Evolutionary conservation across 1,284 basidiomycete genomes (phyloP).

Genomic region (Chalciporus piperatoides): DNA sequence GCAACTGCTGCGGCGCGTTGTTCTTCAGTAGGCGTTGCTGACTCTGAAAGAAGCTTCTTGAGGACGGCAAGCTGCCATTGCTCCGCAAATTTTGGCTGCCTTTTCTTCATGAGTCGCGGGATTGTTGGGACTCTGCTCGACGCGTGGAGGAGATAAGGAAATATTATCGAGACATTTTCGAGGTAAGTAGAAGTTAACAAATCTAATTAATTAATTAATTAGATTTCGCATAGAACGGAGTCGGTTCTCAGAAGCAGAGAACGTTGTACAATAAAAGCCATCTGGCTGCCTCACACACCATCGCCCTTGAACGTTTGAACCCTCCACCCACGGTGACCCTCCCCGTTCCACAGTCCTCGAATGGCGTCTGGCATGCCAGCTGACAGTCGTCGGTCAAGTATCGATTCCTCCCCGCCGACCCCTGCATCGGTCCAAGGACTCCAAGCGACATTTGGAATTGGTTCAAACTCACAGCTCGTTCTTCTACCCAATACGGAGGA

Average conservation of each 20-base stretch:
- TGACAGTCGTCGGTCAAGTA: slow-evolving; percentile 12
- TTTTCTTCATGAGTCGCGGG: slow-evolving; percentile 6
- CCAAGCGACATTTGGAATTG: slow-evolving; percentile 7
- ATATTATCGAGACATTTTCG: too few relatives aligned
- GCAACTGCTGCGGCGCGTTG: slow-evolving; percentile 22
- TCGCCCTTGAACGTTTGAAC: not conserved
- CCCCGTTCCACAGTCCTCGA: slow-evolving; percentile 3
- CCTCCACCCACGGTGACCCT: slow-evolving; percentile 1
- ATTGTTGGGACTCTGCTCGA: too few relatives aligned
- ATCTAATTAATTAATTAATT: too few relatives aligned
- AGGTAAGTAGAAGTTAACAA: not conserved
- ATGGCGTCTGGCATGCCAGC: slow-evolving; percentile 16
- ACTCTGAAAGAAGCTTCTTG: slow-evolving; percentile 23
- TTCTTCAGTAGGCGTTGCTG: slow-evolving; percentile 22
- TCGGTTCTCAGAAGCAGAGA: not conserved
- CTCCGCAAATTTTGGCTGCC: slow-evolving; percentile 20
- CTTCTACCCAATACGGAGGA: slow-evolving; percentile 54
- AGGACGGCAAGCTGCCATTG: slow-evolving; percentile 33
- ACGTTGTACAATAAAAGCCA: too few relatives aligned
- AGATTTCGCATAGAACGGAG: too few relatives aligned
- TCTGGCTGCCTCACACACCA: not conserved
- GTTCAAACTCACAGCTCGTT: slow-evolving; percentile 52
- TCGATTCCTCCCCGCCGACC: slow-evolving; percentile 6
- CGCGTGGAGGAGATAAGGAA: not conserved
- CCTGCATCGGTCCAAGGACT: slow-evolving; percentile 1